phyloP scores from a whole-genome alignment of 2,329 filamentous ascomycete species.

The Epichloe scottii region DNA sequence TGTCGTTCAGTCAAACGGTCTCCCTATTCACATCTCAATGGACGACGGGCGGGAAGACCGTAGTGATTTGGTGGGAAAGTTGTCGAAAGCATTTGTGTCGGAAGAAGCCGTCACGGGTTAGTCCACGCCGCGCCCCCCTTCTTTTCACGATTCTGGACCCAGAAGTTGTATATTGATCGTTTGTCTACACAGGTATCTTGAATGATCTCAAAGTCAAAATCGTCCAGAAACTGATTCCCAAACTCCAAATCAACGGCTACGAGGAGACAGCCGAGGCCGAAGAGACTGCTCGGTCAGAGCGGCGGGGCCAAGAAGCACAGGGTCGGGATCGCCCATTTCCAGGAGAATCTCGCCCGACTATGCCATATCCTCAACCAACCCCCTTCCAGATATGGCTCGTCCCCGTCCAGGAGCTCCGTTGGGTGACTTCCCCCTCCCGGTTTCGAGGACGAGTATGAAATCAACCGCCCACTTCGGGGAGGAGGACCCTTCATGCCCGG shows the following conservation, averaged over 20 bases:
- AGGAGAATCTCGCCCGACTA: conserved; percentile 43
- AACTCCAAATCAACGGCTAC: conserved; percentile 66
- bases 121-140: neutral
- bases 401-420: conserved; percentile 54
- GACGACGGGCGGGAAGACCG: conserved; percentile 35
- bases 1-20: conserved; percentile 49
- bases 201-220: conserved; percentile 63
- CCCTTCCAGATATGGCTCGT: conserved; percentile 43
- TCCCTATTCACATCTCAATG: conserved; percentile 44
- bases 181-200: conserved; percentile 42
- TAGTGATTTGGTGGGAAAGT: conserved; percentile 31
- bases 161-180: neutral
- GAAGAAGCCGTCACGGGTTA: conserved; percentile 45
- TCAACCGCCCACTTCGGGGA: conserved; percentile 46
- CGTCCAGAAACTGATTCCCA: conserved; percentile 72
- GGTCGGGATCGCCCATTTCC: conserved; percentile 20
- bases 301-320: conserved; percentile 28
- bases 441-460: conserved; percentile 87
- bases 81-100: conserved; percentile 61
- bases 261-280: conserved; percentile 43
- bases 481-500: conserved; percentile 21
- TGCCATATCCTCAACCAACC: conserved; percentile 53
- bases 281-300: conserved; percentile 27
- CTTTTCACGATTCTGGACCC: neutral
- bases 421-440: conserved; percentile 70